Evolutionary conservation across 768 basidiomycete species (phyloP).

Genomic region (Hericium rajendrae): DNA sequence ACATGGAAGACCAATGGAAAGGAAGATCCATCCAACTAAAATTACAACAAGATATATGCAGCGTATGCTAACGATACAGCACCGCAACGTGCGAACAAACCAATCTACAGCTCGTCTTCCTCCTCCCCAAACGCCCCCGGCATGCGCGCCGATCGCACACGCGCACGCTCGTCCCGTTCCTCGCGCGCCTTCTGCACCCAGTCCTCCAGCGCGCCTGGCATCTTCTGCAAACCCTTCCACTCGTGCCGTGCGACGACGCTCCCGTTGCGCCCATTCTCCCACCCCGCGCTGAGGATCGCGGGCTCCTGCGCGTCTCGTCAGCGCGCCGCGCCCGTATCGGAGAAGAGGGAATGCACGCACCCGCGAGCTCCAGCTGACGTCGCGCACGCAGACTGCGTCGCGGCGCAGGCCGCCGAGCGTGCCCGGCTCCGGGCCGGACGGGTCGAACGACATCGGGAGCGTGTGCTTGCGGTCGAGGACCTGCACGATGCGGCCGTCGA

Average conservation of each 20-base stretch:
- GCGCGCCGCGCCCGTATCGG: not conserved
- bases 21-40: too few relatives aligned
- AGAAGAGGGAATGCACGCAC: slow-evolving; percentile 25
- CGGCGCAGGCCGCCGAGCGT: slow-evolving; percentile 19
- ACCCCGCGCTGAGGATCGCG: slow-evolving; percentile 84
- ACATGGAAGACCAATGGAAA: too few relatives aligned
- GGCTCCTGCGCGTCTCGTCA: slow-evolving; percentile 49
- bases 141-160: not conserved
- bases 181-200: slow-evolving; percentile 48
- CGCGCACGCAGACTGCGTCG: slow-evolving; percentile 60
- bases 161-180: slow-evolving; percentile 23
- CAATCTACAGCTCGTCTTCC: not conserved
- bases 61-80: not conserved
- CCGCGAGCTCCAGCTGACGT: slow-evolving; percentile 91
- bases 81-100: not conserved
- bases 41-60: too few relatives aligned
- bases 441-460: slow-evolving; percentile 60
- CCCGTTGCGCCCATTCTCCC: slow-evolving; percentile 58
- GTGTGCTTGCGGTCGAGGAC: slow-evolving; percentile 73
- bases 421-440: slow-evolving; percentile 50
- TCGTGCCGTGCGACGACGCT: slow-evolving; percentile 88
- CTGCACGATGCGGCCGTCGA: slow-evolving; percentile 82
- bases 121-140: not conserved
- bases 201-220: slow-evolving; percentile 58
- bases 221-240: slow-evolving; percentile 88